These are phyloP conservation scores for Amauroascus verrucosus DNA, from an alignment of 2,329 filamentous ascomycete genomes.

Conservation along the genomic window DNA sequence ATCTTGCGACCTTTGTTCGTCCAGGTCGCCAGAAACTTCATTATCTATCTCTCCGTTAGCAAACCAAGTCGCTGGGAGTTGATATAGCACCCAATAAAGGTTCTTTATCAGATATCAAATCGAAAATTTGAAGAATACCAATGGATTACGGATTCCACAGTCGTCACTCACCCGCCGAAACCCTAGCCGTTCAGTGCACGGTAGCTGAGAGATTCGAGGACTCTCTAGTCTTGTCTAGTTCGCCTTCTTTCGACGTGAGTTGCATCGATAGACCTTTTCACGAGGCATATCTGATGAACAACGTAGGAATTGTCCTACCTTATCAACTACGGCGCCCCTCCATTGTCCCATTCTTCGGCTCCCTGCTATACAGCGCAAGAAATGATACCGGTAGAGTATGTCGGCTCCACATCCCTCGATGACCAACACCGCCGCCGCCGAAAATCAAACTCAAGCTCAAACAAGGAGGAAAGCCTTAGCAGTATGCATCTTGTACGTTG, in stretches of 20 bases:
- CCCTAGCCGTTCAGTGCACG: not conserved
- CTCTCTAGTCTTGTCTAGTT: not conserved
- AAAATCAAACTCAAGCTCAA: conserved; percentile 14
- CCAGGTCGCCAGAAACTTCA: no score
- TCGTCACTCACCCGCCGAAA: conserved; percentile 20
- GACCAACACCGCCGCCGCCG: conserved; percentile 19
- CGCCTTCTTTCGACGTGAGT: not conserved
- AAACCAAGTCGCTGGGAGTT: no score
- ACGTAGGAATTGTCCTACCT: conserved; percentile 15
- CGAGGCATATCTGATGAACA: conserved; percentile 15
- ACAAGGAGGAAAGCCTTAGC: conserved; percentile 20
- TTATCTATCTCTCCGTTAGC: no score
- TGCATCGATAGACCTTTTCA: not conserved
- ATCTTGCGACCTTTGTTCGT: not conserved
- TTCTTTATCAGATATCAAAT: not conserved
- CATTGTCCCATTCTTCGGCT: conserved; percentile 16
- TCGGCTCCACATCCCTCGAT: conserved; percentile 19
- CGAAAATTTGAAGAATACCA: not conserved
- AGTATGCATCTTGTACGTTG: conserved; percentile 24
- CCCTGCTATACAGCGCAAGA: conserved; percentile 16
- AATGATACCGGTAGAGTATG: conserved; percentile 19
- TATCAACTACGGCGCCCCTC: not conserved
- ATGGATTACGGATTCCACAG: conserved; percentile 6
- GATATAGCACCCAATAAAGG: not conserved
- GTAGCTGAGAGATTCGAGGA: not conserved